These are phyloP conservation scores for Vitis rotundifolia DNA, from an alignment of 164 flowering plant genomes.

Conservation along the genomic window DNA sequence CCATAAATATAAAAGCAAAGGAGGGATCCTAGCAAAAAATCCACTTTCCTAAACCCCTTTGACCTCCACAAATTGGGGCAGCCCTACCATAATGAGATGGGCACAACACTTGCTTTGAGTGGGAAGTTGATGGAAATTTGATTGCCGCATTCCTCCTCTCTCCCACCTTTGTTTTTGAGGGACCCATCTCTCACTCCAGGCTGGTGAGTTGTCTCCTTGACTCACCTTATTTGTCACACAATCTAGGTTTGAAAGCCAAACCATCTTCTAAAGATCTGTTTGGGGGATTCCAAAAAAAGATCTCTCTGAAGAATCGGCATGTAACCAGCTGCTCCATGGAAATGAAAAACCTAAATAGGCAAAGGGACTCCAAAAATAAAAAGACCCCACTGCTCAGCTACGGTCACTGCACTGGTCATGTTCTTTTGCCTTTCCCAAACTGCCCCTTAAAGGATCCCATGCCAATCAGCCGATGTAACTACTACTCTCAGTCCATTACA, in stretches of 20 bases:
- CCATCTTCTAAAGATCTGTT: neutral
- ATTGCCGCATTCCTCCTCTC: conserved; percentile 13
- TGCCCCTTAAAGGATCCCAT: neutral
- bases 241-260: neutral
- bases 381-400: neutral
- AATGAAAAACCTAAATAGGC: neutral
- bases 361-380: neutral
- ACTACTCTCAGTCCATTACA: neutral
- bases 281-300: conserved; percentile 1
- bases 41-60: conserved; percentile 29
- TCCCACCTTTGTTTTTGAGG: neutral
- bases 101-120: conserved; percentile 19
- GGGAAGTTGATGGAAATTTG: conserved; percentile 16
- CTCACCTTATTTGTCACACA: neutral
- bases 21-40: conserved; percentile 17
- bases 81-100: conserved; percentile 28
- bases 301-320: neutral
- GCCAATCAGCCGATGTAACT: neutral
- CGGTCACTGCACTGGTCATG: neutral
- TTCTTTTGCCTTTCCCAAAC: neutral
- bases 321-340: neutral
- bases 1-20: conserved; percentile 11
- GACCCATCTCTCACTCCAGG: conserved; percentile 6
- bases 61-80: conserved; percentile 35
- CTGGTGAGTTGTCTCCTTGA: conserved; percentile 8